Percentiles rank a stretch among this genome's conserved stretches.
Evolutionary conservation across 2,329 filamentous ascomycete genomes (phyloP).

Genomic region (Ceratocystis smalleyi): DNA sequence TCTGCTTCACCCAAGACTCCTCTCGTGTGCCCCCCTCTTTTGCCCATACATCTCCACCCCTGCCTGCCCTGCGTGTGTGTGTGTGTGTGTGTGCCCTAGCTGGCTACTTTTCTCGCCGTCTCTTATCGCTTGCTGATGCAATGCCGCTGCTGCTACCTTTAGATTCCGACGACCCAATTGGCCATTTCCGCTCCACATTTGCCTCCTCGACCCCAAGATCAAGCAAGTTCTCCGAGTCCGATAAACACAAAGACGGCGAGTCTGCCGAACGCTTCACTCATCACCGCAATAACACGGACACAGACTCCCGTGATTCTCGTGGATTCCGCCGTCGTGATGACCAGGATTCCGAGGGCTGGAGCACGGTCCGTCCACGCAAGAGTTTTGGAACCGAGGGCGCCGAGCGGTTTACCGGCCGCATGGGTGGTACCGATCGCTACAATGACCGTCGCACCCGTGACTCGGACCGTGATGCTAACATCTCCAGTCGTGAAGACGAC

Average conservation of each 20-base stretch:
- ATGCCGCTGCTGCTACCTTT: too few species aligned
- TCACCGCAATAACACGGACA: slow-evolving; percentile 33
- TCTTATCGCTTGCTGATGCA: not conserved
- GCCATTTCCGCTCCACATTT: slow-evolving; percentile 16
- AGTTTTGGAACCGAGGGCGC: slow-evolving; percentile 58
- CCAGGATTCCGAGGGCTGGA: slow-evolving; percentile 57
- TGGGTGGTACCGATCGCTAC: slow-evolving; percentile 37
- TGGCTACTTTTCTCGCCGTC: not conserved
- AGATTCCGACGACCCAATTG: slow-evolving; percentile 15
- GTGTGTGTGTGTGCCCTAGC: not conserved
- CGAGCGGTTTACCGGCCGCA: slow-evolving; percentile 52
- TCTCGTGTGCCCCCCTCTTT: not conserved
- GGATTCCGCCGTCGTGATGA: slow-evolving; percentile 39
- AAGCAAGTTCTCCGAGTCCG: slow-evolving; percentile 9
- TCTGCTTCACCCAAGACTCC: too few species aligned
- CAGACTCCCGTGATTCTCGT: slow-evolving; percentile 28
- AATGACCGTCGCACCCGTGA: slow-evolving; percentile 35
- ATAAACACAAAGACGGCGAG: slow-evolving; percentile 32
- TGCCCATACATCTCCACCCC: not conserved
- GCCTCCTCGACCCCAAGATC: slow-evolving; percentile 8
- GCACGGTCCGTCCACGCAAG: slow-evolving; percentile 55
- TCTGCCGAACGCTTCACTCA: slow-evolving; percentile 42
- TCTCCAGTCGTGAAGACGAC: slow-evolving; percentile 34
- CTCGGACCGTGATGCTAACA: slow-evolving; percentile 40
- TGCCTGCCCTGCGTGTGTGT: not conserved